phyloP scores from a whole-genome alignment of 768 basidiomycete genomes.

The Russula vinacea region DNA sequence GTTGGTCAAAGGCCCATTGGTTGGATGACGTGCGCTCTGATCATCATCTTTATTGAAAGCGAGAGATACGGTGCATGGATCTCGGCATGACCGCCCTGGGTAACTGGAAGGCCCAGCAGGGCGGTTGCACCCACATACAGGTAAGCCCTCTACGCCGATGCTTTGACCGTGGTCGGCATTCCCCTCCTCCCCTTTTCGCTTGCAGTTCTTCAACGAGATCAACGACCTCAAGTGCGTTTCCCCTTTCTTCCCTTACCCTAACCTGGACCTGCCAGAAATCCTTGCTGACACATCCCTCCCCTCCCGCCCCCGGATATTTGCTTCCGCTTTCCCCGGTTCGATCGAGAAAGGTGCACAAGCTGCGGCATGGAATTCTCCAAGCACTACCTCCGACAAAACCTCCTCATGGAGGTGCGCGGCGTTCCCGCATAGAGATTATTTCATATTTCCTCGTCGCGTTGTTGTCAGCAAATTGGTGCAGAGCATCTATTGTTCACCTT shows the following conservation, averaged over 20 bases:
- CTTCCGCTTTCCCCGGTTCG: not conserved
- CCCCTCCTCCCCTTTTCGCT: not conserved
- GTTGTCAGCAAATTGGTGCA: not conserved
- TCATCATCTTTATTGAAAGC: conserved; percentile 31
- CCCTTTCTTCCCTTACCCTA: not conserved
- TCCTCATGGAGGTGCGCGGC: conserved; percentile 43
- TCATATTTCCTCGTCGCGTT: not conserved
- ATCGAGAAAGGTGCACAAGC: conserved; percentile 38
- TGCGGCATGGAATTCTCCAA: conserved; percentile 45
- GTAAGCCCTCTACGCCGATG: conserved; percentile 32
- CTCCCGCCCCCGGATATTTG: not conserved
- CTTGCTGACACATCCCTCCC: not conserved
- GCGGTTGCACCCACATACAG: conserved; percentile 44
- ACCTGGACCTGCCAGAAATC: too few relatives aligned
- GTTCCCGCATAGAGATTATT: conserved; percentile 35
- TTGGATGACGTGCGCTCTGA: conserved; percentile 22
- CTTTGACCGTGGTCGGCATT: conserved; percentile 13
- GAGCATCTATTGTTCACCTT: not conserved
- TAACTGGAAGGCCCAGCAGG: conserved; percentile 42
- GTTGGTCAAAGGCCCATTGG: conserved; percentile 30
- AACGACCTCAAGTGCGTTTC: conserved; percentile 39
- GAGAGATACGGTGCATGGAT: conserved; percentile 47
- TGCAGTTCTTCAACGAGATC: conserved; percentile 43
- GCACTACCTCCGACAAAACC: conserved; percentile 40
- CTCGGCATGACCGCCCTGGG: conserved; percentile 42